Percentiles rank a stretch among this genome's conserved stretches.
Evolutionary conservation across 805 yeast genomes (phyloP).

Genomic region (Cyberlindnera veronae): DNA sequence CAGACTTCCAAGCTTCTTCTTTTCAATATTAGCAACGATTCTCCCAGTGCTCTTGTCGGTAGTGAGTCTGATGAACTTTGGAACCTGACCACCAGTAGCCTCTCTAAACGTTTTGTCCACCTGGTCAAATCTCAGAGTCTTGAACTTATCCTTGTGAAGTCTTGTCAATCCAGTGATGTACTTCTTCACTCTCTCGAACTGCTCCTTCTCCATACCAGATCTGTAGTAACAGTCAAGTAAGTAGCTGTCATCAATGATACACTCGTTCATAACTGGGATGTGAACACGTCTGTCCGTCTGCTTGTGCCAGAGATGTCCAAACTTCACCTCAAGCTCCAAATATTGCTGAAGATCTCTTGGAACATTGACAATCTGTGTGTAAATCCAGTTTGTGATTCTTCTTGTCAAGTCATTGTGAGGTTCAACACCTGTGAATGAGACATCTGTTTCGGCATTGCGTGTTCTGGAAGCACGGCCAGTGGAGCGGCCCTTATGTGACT

Average conservation of each 20-base stretch:
- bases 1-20: constrained; percentile 70
- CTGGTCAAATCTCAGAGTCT: constrained; percentile 56
- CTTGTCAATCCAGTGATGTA: constrained; percentile 54
- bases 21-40: constrained; percentile 63
- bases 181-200: constrained; percentile 53
- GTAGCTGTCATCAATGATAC: constrained; percentile 47
- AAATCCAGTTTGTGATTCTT: constrained; percentile 84
- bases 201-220: constrained; percentile 61
- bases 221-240: constrained; percentile 57
- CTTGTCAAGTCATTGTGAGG: constrained; percentile 81
- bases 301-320: constrained; percentile 68
- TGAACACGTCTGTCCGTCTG: constrained; percentile 57
- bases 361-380: constrained; percentile 70
- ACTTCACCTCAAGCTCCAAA: constrained; percentile 71
- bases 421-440: constrained; percentile 63
- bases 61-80: constrained; percentile 61
- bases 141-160: constrained; percentile 50
- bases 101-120: constrained; percentile 62
- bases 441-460: constrained; percentile 1
- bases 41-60: constrained; percentile 67
- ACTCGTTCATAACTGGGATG: constrained; percentile 67
- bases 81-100: constrained; percentile 60
- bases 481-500: constrained; percentile 11
- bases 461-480: not conserved
- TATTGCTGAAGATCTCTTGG: constrained; percentile 48